These are phyloP conservation scores for Striga hermonthica DNA, from an alignment of 305 asterid genomes.

Conservation along the genomic window DNA sequence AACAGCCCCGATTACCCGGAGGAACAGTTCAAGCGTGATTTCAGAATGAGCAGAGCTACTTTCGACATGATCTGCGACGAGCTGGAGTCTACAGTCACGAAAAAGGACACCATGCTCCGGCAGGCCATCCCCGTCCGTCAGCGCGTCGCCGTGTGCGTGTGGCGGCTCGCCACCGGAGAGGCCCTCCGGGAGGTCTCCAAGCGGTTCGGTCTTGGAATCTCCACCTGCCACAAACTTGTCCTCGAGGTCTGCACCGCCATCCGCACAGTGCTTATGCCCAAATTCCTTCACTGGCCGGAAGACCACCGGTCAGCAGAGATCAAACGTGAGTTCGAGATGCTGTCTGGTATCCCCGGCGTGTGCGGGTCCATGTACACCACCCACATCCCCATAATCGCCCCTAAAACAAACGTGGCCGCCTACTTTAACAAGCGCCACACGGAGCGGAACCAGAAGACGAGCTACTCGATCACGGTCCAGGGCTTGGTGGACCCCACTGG, in stretches of 20 bases:
- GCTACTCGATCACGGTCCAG: constrained; percentile 49
- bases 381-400: constrained; percentile 53
- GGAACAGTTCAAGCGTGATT: constrained; percentile 43
- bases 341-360: constrained; percentile 39
- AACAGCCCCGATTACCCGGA: constrained; percentile 46
- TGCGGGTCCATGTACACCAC: constrained; percentile 57
- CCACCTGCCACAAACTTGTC: constrained; percentile 62
- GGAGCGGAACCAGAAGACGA: constrained; percentile 49
- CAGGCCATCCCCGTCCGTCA: constrained; percentile 56
- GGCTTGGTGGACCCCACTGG: constrained; percentile 55
- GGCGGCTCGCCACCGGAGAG: constrained; percentile 64
- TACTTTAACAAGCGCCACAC: constrained; percentile 56
- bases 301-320: constrained; percentile 26
- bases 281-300: constrained; percentile 54
- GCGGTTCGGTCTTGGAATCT: constrained; percentile 57
- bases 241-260: constrained; percentile 59
- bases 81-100: constrained; percentile 42
- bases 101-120: constrained; percentile 50
- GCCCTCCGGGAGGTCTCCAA: constrained; percentile 62
- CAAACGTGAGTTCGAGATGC: constrained; percentile 32
- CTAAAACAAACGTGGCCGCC: constrained; percentile 41
- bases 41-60: constrained; percentile 49
- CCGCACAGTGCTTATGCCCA: constrained; percentile 45
- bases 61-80: constrained; percentile 49
- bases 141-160: constrained; percentile 58